Base-by-base conservation (phyloP, 2,329 filamentous ascomycete species). In the Botrytis fabae region DNA sequence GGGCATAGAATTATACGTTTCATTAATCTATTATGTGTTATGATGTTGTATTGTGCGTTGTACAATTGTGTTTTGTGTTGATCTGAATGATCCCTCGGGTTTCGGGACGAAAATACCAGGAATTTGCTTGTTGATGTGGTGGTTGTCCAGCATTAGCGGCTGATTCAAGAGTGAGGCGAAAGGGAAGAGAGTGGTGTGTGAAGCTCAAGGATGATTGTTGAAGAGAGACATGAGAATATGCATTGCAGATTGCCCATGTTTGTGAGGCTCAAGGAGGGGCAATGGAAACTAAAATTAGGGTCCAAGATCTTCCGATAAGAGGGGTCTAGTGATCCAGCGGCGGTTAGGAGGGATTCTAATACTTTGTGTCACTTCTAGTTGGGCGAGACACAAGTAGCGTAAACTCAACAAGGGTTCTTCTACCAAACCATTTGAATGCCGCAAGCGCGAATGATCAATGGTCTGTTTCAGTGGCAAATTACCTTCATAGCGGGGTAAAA, bases 21-120 rank as follows among this genome's bases (percentile, higher is more conserved):
- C 61, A 63, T 44, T 63, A 63, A 12, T 63, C 6, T 63, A 32
- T 28, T 44, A 44, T 63, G 40, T 42, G 10, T 42, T 28, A 63
- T 63, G 60, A 63, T 20, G 61, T 14, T 63, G 40, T 63, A 28
- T 63, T 63, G 40, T 63, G 40, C 61, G 61, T 46, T 63, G 61
- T 63, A 44, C 40, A 63, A 46, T 42, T 63, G n/a, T 44, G n/a
- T 63, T 28, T 28, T 20, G 25, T n/a, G 61, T 28, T 28, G 38
- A 63, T 44, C 40, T 28, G 16, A 38, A 60, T 60, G 32, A 60
- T 25, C 59, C 9, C 25, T 38, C 32, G 59, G 20, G 32, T 5
- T 60, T 22, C 20, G 40, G 59, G 16, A 20, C 40, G 40, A 20
- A 25, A 42, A 22, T 44, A 44, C 40, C 10, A 63, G 38, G n/a